These are phyloP conservation scores for Cyberlindnera misumaiensis DNA, from an alignment of 805 yeast species.

Conservation along the genomic window DNA sequence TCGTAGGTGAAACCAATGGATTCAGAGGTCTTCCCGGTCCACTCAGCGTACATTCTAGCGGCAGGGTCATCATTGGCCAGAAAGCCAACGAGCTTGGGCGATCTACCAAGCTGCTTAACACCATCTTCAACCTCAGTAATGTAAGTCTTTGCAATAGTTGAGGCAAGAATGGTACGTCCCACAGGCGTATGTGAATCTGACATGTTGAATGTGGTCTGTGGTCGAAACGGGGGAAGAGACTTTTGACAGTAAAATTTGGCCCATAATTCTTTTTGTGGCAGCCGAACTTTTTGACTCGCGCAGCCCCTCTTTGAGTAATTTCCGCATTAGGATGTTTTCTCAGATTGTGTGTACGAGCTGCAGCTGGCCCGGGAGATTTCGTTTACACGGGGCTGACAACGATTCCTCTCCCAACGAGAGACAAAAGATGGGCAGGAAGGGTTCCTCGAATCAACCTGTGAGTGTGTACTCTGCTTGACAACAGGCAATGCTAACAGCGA, in stretches of 20 bases:
- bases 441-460: slow-evolving; percentile 16
- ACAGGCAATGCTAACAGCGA: not conserved
- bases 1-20: slow-evolving; percentile 83
- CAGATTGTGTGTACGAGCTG: not conserved
- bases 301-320: not conserved
- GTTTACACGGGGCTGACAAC: not conserved
- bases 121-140: slow-evolving; percentile 61
- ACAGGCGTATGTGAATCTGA: slow-evolving; percentile 28
- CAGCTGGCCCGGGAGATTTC: too few species aligned
- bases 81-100: slow-evolving; percentile 83
- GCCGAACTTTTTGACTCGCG: not conserved
- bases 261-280: not conserved
- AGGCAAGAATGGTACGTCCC: slow-evolving; percentile 80
- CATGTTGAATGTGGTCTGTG: slow-evolving; percentile 12
- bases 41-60: slow-evolving; percentile 88
- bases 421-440: slow-evolving; percentile 15
- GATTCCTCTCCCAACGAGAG: not conserved
- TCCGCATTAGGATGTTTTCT: not conserved
- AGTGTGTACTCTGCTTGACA: slow-evolving; percentile 4
- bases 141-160: slow-evolving; percentile 78
- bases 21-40: slow-evolving; percentile 90
- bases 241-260: not conserved
- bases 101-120: slow-evolving; percentile 43
- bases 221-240: not conserved
- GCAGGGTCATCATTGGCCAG: slow-evolving; percentile 93